A percentile compares a stretch with the other conserved stretches of the same genome.
These are phyloP conservation scores for Aureobasidium musti DNA, from an alignment of 2,329 filamentous ascomycete genomes.

Conservation along the genomic window DNA sequence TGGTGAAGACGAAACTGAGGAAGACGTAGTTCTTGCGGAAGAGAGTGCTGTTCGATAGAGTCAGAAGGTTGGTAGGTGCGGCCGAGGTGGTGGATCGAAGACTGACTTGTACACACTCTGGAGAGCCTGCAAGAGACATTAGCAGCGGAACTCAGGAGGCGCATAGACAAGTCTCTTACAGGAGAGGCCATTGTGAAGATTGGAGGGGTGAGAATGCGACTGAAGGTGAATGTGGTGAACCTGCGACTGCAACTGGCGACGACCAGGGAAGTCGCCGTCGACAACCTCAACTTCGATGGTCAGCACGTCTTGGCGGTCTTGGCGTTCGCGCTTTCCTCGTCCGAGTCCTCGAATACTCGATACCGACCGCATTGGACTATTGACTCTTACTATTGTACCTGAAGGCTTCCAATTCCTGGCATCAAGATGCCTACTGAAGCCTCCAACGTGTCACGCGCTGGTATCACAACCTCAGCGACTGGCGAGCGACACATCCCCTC, in stretches of 20 bases:
- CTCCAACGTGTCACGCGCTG: slow-evolving; percentile 60
- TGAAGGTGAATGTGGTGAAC: slow-evolving; percentile 39
- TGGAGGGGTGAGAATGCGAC: slow-evolving; percentile 66
- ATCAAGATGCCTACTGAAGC: slow-evolving; percentile 52
- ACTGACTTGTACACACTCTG: slow-evolving; percentile 59
- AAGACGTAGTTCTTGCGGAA: slow-evolving; percentile 88
- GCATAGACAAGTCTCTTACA: slow-evolving; percentile 24
- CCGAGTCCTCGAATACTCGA: no score
- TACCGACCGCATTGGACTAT: neutral
- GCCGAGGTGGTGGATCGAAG: slow-evolving; percentile 31
- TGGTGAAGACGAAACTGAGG: slow-evolving; percentile 80
- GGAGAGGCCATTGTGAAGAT: slow-evolving; percentile 43
- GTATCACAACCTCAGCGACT: slow-evolving; percentile 69
- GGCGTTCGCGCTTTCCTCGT: slow-evolving; percentile 27
- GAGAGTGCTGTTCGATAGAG: slow-evolving; percentile 62
- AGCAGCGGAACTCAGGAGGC: neutral
- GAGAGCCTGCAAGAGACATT: slow-evolving; percentile 36
- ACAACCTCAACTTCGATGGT: slow-evolving; percentile 14
- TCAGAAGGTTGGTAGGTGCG: slow-evolving; percentile 32
- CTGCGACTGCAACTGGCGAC: slow-evolving; percentile 17
- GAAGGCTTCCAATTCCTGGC: neutral
- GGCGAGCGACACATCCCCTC: slow-evolving; percentile 89
- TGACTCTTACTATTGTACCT: neutral
- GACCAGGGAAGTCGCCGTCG: slow-evolving; percentile 10
- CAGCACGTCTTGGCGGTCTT: slow-evolving; percentile 4